phyloP scores from a whole-genome alignment of 371 early-diverging fungal species.

The Synchytrium microbalum region DNA sequence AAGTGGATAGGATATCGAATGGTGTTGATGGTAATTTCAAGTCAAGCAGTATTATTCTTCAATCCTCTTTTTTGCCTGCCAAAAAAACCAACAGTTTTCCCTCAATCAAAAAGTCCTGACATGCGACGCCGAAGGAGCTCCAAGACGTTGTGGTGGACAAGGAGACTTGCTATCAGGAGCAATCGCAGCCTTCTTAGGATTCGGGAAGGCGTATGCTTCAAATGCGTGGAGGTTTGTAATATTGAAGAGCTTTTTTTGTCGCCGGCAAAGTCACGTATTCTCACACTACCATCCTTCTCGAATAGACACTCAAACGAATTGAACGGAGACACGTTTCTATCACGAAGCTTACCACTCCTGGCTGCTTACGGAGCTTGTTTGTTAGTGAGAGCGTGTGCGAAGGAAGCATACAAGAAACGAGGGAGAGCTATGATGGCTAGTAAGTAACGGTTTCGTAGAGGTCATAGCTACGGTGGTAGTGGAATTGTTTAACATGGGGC shows the following conservation, averaged over 20 bases:
- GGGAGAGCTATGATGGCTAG: constrained; percentile 64
- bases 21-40: constrained; percentile 48
- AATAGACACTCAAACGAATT: neutral
- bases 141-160: constrained; percentile 95
- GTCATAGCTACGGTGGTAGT: too few species aligned
- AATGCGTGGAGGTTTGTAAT: neutral
- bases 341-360: constrained; percentile 31
- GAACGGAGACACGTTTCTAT: constrained; percentile 33
- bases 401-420: constrained; percentile 57
- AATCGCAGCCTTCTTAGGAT: constrained; percentile 73
- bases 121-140: constrained; percentile 60
- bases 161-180: constrained; percentile 94
- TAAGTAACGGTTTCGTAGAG: too few species aligned
- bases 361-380: constrained; percentile 68
- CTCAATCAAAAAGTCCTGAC: constrained; percentile 33
- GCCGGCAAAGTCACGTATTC: neutral
- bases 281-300: neutral
- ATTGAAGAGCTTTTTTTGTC: neutral
- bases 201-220: neutral
- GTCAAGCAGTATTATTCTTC: neutral
- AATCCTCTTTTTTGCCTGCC: constrained; percentile 8
- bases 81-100: neutral
- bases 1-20: constrained; percentile 68
- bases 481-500: too few species aligned
- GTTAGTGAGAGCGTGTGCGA: constrained; percentile 56